Base-by-base conservation (phyloP, 495 filamentous ascomycete species). In the Cladorrhinum samala region DNA sequence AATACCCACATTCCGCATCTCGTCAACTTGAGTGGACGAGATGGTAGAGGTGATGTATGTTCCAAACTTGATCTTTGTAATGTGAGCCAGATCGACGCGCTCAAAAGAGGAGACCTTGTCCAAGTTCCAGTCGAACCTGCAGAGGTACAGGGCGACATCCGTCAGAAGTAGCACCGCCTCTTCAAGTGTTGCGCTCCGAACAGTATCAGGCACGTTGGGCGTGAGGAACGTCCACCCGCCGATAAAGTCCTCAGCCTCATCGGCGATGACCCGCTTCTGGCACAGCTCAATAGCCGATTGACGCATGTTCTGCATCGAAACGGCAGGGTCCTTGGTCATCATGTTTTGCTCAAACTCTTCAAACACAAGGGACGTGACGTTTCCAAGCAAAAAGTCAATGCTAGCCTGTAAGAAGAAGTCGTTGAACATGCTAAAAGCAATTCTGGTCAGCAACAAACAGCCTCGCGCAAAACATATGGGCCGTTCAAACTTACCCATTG, bases 381-480 rank as follows among this genome's bases (percentile, higher is more conserved):
- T 91, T 20, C 93, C 93, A 0, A 96, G 78, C n/a, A 95, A 77
- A 60, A 88, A 96, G 68, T 98, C 93, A 57, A 96, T 95, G 40
- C 86, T 87, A 0, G 89, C 86, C 66, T 98, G 93, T 9, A 89
- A 88, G 67, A 96, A 96, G 66, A 91, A 95, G 68, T 98, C 93
- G 60, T 91, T 91, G 58, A 98, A 88, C 60, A 96, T 90, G 58
- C 95, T 96, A 66, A 6, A 78, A 76, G n/a, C n/a, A n/a, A 58
- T 74, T 78, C 60, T 77, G 70, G 46, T 61, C 53, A 63, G 57
- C 52, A 47, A 14, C 9, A 33, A 1, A 24, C 20, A 33, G 3
- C n/a, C 17, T n/a, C 17, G 20, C 20, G 13, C 36, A 38, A 25
- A 37, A 37, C 1, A 13, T 19, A 13, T 42, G 46, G 57, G n/a